A percentile compares a stretch with the other conserved stretches of the same genome.
These are phyloP conservation scores for Metschnikowia santaceciliae DNA, from an alignment of 805 yeast genomes.

Conservation along the genomic window DNA sequence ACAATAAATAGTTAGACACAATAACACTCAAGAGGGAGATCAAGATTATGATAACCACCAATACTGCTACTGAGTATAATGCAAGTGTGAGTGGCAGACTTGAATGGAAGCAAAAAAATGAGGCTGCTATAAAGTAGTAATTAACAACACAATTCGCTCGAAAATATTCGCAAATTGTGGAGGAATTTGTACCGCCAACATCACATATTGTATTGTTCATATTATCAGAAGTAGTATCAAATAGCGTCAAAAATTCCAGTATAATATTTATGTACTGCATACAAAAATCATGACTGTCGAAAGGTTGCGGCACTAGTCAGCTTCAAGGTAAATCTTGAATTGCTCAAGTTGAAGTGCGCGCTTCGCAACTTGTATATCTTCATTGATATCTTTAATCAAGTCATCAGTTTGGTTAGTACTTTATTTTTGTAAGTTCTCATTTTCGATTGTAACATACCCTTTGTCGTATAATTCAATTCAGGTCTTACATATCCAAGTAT, in stretches of 20 bases:
- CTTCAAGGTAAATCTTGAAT: background rate
- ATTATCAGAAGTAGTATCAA: background rate
- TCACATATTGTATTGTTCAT: conserved; percentile 8
- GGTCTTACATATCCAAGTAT: conserved; percentile 90
- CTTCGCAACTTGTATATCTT: conserved; percentile 69
- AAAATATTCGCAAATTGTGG: conserved; percentile 17
- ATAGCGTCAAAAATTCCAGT: background rate
- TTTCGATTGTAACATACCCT: conserved; percentile 26
- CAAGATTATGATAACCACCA: conserved; percentile 5
- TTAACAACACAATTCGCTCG: conserved; percentile 18
- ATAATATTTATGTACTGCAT: background rate
- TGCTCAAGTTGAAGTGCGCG: conserved; percentile 32
- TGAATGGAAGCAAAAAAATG: conserved; percentile 26
- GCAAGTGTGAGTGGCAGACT: conserved; percentile 12
- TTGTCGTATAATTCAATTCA: conserved; percentile 78
- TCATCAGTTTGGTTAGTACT: conserved; percentile 53
- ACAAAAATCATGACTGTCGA: background rate
- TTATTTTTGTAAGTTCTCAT: background rate
- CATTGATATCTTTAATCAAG: conserved; percentile 74
- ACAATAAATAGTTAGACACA: conserved; percentile 32
- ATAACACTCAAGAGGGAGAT: conserved; percentile 29
- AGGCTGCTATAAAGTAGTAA: conserved; percentile 26
- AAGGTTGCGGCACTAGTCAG: background rate
- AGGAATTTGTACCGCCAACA: background rate
- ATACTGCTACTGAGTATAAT: background rate